Evolutionary conservation across 2,329 filamentous ascomycete genomes (phyloP).

Genomic region (Claviceps cyperi): DNA sequence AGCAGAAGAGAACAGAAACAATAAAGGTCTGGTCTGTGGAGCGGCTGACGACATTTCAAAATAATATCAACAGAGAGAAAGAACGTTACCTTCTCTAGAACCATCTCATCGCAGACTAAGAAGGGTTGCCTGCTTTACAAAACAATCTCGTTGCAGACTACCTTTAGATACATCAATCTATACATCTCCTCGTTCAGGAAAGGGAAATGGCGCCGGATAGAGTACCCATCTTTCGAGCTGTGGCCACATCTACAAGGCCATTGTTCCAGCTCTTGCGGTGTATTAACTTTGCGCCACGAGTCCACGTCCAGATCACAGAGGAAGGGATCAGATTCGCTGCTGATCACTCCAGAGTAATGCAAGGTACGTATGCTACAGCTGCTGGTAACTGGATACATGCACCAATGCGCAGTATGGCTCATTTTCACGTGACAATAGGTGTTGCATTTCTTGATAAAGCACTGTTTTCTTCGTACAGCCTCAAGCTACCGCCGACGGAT

Average conservation of each 20-base stretch:
- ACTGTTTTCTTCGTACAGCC: conserved; percentile 75
- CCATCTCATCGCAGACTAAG: background rate
- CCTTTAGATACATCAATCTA: background rate
- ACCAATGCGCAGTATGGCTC: background rate
- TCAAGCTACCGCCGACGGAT: conserved; percentile 33
- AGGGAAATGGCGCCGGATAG: conserved; percentile 18
- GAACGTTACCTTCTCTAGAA: background rate
- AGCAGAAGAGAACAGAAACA: conserved; percentile 11
- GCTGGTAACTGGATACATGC: too few species aligned
- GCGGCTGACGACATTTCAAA: conserved; percentile 13
- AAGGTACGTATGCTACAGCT: conserved; percentile 40
- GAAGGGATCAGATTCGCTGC: conserved; percentile 79
- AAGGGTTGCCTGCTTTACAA: background rate
- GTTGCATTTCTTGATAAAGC: conserved; percentile 70
- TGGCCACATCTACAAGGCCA: conserved; percentile 64
- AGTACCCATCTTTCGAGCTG: conserved; percentile 53
- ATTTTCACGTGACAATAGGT: conserved; percentile 14
- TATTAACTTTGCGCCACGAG: conserved; percentile 44
- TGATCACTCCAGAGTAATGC: conserved; percentile 80
- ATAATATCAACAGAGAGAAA: background rate
- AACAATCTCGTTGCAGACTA: conserved; percentile 1
- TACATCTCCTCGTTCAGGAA: background rate
- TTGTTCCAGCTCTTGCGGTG: conserved; percentile 49
- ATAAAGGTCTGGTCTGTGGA: conserved; percentile 12
- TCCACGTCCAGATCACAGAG: conserved; percentile 59